Conservation (phyloP, 2,329 filamentous ascomycete species). For the Tolypocladium endophyticum region DNA sequence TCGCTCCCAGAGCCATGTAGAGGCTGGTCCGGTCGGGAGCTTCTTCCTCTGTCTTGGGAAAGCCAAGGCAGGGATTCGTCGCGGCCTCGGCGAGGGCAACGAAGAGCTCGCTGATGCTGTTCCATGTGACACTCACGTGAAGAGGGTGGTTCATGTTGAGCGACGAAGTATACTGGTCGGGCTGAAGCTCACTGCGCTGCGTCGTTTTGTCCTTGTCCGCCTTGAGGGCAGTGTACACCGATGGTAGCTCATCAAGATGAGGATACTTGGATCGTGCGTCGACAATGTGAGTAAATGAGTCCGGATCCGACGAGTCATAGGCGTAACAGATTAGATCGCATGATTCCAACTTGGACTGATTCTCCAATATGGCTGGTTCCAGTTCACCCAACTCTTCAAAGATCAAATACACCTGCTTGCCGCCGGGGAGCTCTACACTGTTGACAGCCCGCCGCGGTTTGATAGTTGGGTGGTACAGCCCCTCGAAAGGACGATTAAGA, state of each 20-base stretch:
- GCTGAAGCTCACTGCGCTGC: conserved; percentile 83
- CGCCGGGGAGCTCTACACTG: conserved; percentile 88
- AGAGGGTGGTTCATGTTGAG: conserved; percentile 84
- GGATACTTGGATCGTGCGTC: conserved; percentile 68
- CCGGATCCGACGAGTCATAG: conserved; percentile 93
- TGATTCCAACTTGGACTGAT: conserved; percentile 77
- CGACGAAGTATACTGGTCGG: conserved; percentile 78
- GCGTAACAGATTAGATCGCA: conserved; percentile 93
- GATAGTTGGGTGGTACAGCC: conserved; percentile 84
- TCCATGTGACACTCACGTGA: conserved; percentile 93
- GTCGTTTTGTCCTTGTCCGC: conserved; percentile 94
- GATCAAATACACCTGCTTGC: conserved; percentile 95
- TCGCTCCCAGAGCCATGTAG: conserved; percentile 75
- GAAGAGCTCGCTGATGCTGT: conserved; percentile 87
- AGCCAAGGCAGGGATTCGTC: conserved; percentile 78
- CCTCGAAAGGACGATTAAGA: conserved; percentile 75
- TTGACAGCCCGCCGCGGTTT: conserved; percentile 91
- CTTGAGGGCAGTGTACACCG: conserved; percentile 87
- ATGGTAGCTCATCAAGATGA: conserved; percentile 78
- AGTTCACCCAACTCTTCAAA: conserved; percentile 89
- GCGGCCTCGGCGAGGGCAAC: conserved; percentile 85
- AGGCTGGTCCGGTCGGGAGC: conserved; percentile 72
- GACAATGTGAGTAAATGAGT: conserved; percentile 89
- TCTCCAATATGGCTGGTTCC: conserved; percentile 91
- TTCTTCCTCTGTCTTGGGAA: conserved; percentile 83